Percentiles rank a stretch among this genome's conserved stretches.
phyloP scores from a whole-genome alignment of 1,139 yeast species.

The Saccharomyces hybrid region DNA sequence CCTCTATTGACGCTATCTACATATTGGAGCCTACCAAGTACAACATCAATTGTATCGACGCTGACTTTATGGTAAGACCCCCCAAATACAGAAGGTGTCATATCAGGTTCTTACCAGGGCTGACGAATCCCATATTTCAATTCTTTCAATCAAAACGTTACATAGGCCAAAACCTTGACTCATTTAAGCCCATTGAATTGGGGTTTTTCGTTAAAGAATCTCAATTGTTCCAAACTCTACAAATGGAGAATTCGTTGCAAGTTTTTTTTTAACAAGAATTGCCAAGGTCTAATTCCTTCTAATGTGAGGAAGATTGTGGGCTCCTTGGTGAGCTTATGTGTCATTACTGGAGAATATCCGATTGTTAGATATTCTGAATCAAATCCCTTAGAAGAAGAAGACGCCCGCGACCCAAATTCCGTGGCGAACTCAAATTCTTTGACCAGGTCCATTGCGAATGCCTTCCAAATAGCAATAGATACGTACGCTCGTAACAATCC shows the following conservation, averaged over 20 bases:
- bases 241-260: slow-evolving; percentile 50
- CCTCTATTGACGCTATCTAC: slow-evolving; percentile 52
- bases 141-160: slow-evolving; percentile 28
- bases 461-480: slow-evolving; percentile 65
- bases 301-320: slow-evolving; percentile 55
- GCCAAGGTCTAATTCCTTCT: slow-evolving; percentile 51
- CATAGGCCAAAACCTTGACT: slow-evolving; percentile 28
- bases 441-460: slow-evolving; percentile 66
- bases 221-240: slow-evolving; percentile 38
- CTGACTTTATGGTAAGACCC: slow-evolving; percentile 50
- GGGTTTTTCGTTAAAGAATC: slow-evolving; percentile 44
- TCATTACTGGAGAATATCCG: slow-evolving; percentile 82
- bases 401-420: not conserved
- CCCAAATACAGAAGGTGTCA: slow-evolving; percentile 52
- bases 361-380: slow-evolving; percentile 59
- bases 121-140: slow-evolving; percentile 29
- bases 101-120: slow-evolving; percentile 50
- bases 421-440: slow-evolving; percentile 50
- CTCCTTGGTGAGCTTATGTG: slow-evolving; percentile 59
- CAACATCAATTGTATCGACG: slow-evolving; percentile 49
- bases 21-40: slow-evolving; percentile 48
- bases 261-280: slow-evolving; percentile 64
- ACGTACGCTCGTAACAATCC: slow-evolving; percentile 62
- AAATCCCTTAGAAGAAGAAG: slow-evolving; percentile 37
- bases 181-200: slow-evolving; percentile 34